Conservation (phyloP, 1,139 yeast species). For the Candida dubliniensis region DNA sequence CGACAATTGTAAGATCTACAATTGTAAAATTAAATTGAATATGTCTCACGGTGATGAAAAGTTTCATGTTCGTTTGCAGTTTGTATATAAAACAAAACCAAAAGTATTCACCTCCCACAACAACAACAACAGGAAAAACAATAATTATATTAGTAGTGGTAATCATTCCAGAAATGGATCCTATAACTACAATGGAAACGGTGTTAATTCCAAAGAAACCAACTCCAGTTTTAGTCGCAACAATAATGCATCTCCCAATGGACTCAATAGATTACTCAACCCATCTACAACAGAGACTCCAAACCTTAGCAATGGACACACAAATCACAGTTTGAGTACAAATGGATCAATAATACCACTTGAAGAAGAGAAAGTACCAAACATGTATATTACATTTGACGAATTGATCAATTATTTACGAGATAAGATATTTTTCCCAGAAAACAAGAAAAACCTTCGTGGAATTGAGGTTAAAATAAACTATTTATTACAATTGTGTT, state of each 20-base stretch:
- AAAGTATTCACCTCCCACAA: background rate
- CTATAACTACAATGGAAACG: too few species aligned
- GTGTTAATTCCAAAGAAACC: too few species aligned
- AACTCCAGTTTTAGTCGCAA: too few species aligned
- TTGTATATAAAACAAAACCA: constrained; percentile 11
- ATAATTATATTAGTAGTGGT: background rate
- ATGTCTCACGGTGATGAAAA: constrained; percentile 2
- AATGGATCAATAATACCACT: too few species aligned
- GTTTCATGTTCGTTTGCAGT: constrained; percentile 7
- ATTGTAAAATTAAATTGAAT: constrained; percentile 13
- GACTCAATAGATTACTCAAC: background rate
- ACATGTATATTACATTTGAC: constrained; percentile 12
- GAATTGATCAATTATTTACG: constrained; percentile 13
- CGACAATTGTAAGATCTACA: constrained; percentile 7
- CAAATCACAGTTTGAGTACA: too few species aligned
- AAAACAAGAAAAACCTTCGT: constrained; percentile 6
- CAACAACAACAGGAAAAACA: background rate
- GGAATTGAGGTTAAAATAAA: constrained; percentile 15
- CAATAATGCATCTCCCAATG: background rate
- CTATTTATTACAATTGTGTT: constrained; percentile 10
- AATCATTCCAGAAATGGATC: too few species aligned
- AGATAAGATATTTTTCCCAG: constrained; percentile 10
- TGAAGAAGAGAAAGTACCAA: constrained; percentile 8
- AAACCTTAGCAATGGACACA: too few species aligned
- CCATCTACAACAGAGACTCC: too few species aligned